Percentiles rank a stretch among this genome's conserved stretches.
Evolutionary conservation across 441 rosid genomes (phyloP).

Genomic region (Hura crepitans): DNA sequence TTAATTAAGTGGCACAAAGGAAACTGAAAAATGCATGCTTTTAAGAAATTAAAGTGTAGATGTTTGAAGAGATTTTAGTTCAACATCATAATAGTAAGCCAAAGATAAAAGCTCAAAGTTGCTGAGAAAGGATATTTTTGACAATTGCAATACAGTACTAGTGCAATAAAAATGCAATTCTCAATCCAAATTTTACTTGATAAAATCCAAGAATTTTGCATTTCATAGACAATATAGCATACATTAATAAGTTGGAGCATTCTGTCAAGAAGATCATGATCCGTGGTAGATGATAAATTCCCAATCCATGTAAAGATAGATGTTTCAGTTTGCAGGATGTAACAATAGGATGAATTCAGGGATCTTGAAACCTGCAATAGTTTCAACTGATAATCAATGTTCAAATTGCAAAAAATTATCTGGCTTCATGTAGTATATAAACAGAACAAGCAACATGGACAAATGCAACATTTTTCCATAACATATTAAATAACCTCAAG

Average conservation of each 20-base stretch:
- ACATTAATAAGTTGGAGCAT: constrained; percentile 76
- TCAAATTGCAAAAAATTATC: neutral
- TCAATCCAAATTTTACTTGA: neutral
- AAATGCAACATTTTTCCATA: neutral
- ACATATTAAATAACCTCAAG: neutral
- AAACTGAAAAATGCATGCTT: neutral
- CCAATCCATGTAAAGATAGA: constrained; percentile 79
- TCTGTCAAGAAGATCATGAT: constrained; percentile 78
- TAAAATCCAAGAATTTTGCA: neutral
- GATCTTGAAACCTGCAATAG: constrained; percentile 63
- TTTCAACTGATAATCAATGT: constrained; percentile 23
- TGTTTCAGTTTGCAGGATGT: constrained; percentile 68
- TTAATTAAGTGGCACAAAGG: neutral
- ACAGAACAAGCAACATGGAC: neutral
- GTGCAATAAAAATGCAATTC: neutral
- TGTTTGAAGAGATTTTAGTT: neutral
- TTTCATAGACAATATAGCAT: constrained; percentile 23
- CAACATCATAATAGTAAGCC: neutral
- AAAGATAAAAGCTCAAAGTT: neutral
- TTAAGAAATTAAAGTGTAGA: neutral
- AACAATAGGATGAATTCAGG: constrained; percentile 77
- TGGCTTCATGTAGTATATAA: neutral
- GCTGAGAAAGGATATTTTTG: too few relatives aligned
- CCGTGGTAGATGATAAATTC: constrained; percentile 56
- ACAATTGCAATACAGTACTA: neutral